phyloP scores from a whole-genome alignment of 169 alveolate species.

The Plasmodium chabaudi region DNA sequence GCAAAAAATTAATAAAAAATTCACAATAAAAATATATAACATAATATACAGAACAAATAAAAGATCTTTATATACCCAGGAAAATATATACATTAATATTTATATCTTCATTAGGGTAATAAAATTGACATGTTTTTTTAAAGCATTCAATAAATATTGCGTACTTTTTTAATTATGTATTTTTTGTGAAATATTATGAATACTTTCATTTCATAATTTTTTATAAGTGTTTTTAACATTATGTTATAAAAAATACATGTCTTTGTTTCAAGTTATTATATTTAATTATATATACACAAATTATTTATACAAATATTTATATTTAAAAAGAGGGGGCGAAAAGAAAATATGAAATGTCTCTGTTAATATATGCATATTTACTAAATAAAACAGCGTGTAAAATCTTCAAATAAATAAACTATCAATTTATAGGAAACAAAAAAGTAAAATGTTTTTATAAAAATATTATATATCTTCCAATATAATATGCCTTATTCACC shows the following conservation, averaged over 20 bases:
- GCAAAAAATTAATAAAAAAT: background rate
- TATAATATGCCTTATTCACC: background rate
- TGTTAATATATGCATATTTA: background rate
- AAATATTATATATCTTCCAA: background rate
- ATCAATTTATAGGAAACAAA: background rate
- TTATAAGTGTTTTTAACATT: background rate
- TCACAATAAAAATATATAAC: background rate
- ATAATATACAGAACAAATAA: background rate
- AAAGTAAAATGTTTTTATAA: background rate
- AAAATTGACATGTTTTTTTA: conserved; percentile 8
- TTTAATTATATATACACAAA: background rate
- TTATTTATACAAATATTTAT: background rate
- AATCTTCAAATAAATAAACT: background rate
- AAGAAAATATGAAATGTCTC: background rate
- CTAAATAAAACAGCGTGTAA: background rate
- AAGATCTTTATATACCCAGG: background rate
- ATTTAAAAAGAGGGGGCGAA: background rate
- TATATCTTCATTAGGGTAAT: background rate
- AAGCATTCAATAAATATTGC: background rate
- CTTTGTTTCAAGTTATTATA: background rate
- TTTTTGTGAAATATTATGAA: background rate
- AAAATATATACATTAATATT: conserved; percentile 11
- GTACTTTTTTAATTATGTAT: background rate
- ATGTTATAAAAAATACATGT: background rate
- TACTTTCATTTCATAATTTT: background rate